phyloP scores from a whole-genome alignment of 257 asterid genomes.

The Scutellaria barbata region DNA sequence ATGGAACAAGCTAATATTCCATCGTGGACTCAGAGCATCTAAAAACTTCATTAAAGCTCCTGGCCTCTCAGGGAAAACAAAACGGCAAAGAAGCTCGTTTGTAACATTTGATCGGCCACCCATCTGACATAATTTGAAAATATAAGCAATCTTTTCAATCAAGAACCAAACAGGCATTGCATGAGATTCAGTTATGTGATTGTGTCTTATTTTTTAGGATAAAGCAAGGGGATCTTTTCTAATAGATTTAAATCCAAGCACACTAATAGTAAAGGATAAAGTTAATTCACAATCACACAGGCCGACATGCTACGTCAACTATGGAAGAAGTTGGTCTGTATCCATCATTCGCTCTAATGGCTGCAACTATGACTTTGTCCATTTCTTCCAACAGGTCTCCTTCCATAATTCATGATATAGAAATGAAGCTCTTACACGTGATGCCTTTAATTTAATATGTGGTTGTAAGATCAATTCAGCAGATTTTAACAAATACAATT shows the following conservation, averaged over 20 bases:
- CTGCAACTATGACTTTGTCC: background rate
- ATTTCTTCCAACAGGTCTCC: background rate
- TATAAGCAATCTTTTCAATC: background rate
- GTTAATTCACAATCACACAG: background rate
- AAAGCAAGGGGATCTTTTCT: conserved; percentile 16
- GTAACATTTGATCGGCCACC: conserved; percentile 85
- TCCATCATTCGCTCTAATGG: background rate
- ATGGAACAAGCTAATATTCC: conserved; percentile 97
- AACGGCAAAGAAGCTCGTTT: conserved; percentile 86
- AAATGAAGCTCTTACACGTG: background rate
- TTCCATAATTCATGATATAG: background rate
- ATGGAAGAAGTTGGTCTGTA: background rate
- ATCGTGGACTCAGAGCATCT: conserved; percentile 88
- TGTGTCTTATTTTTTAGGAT: background rate
- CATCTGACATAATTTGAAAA: conserved; percentile 52
- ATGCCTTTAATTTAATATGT: background rate
- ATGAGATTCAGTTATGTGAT: background rate
- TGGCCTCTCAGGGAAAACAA: conserved; percentile 87
- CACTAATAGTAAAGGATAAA: background rate
- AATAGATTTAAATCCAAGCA: too few relatives aligned
- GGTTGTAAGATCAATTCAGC: background rate
- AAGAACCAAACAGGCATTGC: background rate
- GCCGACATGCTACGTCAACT: background rate
- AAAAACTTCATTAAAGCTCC: conserved; percentile 84
- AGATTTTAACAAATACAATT: background rate